phyloP scores from a whole-genome alignment of 371 early-diverging fungal genomes.

The Circinella umbellata region DNA sequence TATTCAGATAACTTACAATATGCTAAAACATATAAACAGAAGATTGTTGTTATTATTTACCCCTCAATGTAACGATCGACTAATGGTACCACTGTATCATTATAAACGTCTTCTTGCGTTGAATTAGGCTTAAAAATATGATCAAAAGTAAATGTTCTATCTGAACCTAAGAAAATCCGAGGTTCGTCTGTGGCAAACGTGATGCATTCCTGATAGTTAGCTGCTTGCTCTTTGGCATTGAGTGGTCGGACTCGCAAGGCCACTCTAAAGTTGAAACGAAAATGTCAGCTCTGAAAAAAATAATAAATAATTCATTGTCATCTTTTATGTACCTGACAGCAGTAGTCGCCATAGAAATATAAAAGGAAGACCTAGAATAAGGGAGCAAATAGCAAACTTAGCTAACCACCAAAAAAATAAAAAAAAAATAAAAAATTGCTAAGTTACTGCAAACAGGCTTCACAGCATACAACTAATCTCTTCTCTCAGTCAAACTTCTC shows the following conservation, averaged over 20 bases:
- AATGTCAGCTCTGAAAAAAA: background rate
- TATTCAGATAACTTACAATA: background rate
- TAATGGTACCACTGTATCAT: constrained; percentile 68
- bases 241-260: constrained; percentile 43
- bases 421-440: too few relatives aligned
- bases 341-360: constrained; percentile 21
- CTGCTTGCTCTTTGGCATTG: constrained; percentile 70
- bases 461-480: too few relatives aligned
- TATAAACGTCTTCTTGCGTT: constrained; percentile 73
- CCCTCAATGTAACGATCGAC: constrained; percentile 88
- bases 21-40: too few relatives aligned
- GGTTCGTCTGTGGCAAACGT: constrained; percentile 61
- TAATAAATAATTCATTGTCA: background rate
- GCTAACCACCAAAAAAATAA: too few relatives aligned
- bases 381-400: too few relatives aligned
- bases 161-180: constrained; percentile 62
- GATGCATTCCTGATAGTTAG: constrained; percentile 65
- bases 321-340: constrained; percentile 21
- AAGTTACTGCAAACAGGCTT: too few relatives aligned
- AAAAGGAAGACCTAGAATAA: background rate
- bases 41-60: constrained; percentile 43
- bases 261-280: constrained; percentile 19
- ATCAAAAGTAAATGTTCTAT: constrained; percentile 85
- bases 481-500: too few relatives aligned
- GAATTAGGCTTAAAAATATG: constrained; percentile 75